A percentile compares a stretch with the other conserved stretches of the same genome.
These are phyloP conservation scores for Zizania latifolia DNA, from an alignment of 176 grass and related monocot species.

Conservation along the genomic window DNA sequence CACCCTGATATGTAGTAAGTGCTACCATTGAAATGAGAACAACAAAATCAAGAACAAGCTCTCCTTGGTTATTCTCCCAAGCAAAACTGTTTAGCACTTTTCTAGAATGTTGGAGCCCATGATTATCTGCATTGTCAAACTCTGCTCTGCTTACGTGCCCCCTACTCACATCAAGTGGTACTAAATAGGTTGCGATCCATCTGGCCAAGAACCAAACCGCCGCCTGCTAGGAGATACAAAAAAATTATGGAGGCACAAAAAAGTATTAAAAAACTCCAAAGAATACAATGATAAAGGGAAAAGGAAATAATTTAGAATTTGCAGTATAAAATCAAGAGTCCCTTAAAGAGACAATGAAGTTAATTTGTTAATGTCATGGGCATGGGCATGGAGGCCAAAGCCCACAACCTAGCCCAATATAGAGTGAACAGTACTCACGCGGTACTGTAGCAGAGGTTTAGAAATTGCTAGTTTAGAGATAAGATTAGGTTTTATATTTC, in stretches of 20 bases:
- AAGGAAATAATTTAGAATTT: background rate
- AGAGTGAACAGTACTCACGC: no score
- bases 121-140: conserved; percentile 30
- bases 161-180: conserved; percentile 67
- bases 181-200: conserved; percentile 94
- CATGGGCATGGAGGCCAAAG: no score
- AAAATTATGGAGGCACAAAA: conserved; percentile 30
- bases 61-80: conserved; percentile 88
- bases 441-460: no score
- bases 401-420: no score
- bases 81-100: conserved; percentile 79
- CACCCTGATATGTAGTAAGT: conserved; percentile 82
- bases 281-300: background rate
- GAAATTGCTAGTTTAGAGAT: no score
- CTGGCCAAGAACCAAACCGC: conserved; percentile 88
- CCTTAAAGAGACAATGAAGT: background rate
- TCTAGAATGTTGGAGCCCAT: conserved; percentile 60
- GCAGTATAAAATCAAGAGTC: background rate
- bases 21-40: conserved; percentile 65
- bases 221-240: conserved; percentile 57
- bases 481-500: no score
- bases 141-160: conserved; percentile 50
- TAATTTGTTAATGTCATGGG: no score
- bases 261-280: conserved; percentile 2
- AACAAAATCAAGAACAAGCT: conserved; percentile 83